These are phyloP conservation scores for Phytophthora melonis DNA, from an alignment of 352 stramenopile species.

Conservation along the genomic window DNA sequence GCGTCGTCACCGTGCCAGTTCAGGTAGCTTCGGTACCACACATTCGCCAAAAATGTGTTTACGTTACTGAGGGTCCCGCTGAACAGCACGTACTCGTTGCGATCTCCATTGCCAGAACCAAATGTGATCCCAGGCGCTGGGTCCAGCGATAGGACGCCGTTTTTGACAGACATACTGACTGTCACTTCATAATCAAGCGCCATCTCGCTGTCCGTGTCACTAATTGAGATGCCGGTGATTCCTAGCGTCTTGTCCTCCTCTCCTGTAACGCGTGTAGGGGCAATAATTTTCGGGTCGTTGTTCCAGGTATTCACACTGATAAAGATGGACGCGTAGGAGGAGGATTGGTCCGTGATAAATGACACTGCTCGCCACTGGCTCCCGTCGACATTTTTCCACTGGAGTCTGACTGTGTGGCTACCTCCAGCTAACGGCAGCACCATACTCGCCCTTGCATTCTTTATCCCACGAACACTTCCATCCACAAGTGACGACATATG, in stretches of 20 bases:
- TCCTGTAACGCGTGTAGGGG: constrained; percentile 44
- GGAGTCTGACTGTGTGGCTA: constrained; percentile 67
- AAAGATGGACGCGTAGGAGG: constrained; percentile 77
- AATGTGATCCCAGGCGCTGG: constrained; percentile 74
- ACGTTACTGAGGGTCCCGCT: constrained; percentile 68
- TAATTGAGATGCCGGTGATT: constrained; percentile 55
- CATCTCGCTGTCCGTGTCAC: constrained; percentile 59
- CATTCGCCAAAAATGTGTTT: constrained; percentile 55
- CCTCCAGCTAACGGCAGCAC: constrained; percentile 62
- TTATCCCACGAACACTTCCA: constrained; percentile 73
- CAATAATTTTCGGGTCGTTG: constrained; percentile 67
- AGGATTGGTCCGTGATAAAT: constrained; percentile 74
- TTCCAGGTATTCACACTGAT: constrained; percentile 75
- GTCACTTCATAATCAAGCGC: constrained; percentile 69
- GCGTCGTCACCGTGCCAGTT: constrained; percentile 83
- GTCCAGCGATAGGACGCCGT: constrained; percentile 62
- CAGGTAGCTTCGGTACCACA: constrained; percentile 69
- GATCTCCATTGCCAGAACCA: constrained; percentile 51
- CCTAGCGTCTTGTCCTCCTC: constrained; percentile 59
- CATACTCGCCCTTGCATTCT: constrained; percentile 77
- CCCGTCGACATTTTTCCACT: constrained; percentile 83
- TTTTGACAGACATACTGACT: constrained; percentile 62
- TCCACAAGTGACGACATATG: constrained; percentile 78
- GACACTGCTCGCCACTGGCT: constrained; percentile 72
- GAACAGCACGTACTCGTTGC: constrained; percentile 71